These are phyloP conservation scores for Colletotrichum tropicicola DNA, from an alignment of 2,329 filamentous ascomycete genomes.

Conservation along the genomic window DNA sequence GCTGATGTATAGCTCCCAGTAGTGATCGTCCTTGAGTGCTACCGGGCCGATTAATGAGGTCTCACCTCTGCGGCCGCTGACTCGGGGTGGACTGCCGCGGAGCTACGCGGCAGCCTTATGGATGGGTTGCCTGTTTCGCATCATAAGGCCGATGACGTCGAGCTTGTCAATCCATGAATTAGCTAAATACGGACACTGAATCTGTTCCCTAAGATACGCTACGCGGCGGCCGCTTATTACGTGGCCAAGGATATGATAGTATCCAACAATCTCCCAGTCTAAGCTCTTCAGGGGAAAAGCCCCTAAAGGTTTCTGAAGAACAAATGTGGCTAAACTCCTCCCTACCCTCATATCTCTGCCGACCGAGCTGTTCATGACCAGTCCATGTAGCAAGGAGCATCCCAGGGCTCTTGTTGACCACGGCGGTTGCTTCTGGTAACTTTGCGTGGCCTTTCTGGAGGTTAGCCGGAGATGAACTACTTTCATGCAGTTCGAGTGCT, in stretches of 20 bases:
- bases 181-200: not conserved
- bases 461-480: not conserved
- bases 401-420: not conserved
- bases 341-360: rapidly evolving
- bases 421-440: not conserved
- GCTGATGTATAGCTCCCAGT: too few species aligned
- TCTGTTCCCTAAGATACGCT: not conserved
- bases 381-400: not conserved
- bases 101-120: too few species aligned
- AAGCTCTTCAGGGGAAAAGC: not conserved
- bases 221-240: not conserved
- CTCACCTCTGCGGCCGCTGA: too few species aligned
- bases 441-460: not conserved
- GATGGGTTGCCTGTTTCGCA: too few species aligned
- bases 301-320: not conserved
- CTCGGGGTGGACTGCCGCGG: too few species aligned
- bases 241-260: not conserved
- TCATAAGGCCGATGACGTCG: not conserved
- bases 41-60: too few species aligned
- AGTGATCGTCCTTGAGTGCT: too few species aligned
- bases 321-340: not conserved
- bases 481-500: not conserved
- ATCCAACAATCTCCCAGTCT: not conserved
- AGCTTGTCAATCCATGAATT: not conserved
- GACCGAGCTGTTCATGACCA: not conserved